Conservation (phyloP, 768 basidiomycete genomes). For the Termitomyces sp. region DNA sequence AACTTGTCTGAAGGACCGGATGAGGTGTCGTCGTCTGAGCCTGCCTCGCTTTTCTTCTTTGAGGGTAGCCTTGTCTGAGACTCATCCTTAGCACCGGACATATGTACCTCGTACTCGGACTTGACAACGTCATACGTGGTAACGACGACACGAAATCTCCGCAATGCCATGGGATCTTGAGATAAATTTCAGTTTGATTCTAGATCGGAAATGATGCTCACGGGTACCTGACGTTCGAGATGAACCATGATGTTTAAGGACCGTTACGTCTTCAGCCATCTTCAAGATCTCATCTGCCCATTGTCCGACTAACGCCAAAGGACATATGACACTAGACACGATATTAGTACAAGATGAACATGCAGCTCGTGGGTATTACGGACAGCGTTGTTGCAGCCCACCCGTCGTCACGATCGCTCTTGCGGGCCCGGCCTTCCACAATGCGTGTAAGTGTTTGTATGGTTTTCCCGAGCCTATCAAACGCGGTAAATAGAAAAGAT, state of each 20-base stretch:
- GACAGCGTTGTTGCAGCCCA: conserved; percentile 72
- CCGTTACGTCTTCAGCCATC: conserved; percentile 59
- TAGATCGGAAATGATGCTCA: not conserved
- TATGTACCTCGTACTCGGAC: conserved; percentile 64
- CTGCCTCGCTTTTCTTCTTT: conserved; percentile 30
- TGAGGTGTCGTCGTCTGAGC: conserved; percentile 29
- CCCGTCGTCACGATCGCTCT: conserved; percentile 65
- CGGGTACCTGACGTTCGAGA: conserved; percentile 59
- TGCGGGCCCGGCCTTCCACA: conserved; percentile 70
- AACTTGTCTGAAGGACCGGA: conserved; percentile 38
- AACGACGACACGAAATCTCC: conserved; percentile 65
- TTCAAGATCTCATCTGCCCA: conserved; percentile 86
- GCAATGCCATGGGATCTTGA: conserved; percentile 50
- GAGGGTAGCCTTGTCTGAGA: conserved; percentile 38
- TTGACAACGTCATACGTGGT: conserved; percentile 86
- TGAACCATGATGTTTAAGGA: conserved; percentile 82
- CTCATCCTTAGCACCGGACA: conserved; percentile 49
- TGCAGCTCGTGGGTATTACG: conserved; percentile 18
- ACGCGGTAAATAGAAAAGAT: conserved; percentile 1
- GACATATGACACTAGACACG: conserved; percentile 70
- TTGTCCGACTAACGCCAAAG: conserved; percentile 82
- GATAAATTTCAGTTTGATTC: not conserved
- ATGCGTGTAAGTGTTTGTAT: conserved; percentile 89
- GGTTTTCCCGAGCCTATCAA: conserved; percentile 72
- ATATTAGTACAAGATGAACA: not conserved